A percentile compares a stretch with the other conserved stretches of the same genome.
phyloP scores from a whole-genome alignment of 306 rosid species.

The Cucurbita ficifolia region DNA sequence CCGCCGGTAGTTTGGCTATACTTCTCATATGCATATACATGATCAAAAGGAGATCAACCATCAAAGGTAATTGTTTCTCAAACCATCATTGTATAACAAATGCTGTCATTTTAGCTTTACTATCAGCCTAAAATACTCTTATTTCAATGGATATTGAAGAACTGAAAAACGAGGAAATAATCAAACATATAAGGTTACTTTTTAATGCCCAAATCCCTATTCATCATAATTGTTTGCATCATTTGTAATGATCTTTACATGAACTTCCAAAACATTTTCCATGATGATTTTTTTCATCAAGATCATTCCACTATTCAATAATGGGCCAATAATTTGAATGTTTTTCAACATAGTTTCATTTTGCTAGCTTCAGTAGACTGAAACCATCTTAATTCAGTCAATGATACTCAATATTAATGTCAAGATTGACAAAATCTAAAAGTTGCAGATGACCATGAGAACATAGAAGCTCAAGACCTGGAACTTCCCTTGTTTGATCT shows the following conservation, averaged over 20 bases:
- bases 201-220: not conserved
- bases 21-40: conserved; percentile 9
- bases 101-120: not conserved
- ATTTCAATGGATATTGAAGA: not conserved
- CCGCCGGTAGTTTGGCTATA: conserved; percentile 8
- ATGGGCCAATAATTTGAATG: not conserved
- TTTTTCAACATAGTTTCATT: not conserved
- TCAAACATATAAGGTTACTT: not conserved
- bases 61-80: conserved; percentile 10
- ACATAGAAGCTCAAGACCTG: conserved; percentile 11
- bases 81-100: not conserved
- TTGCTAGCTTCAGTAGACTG: not conserved
- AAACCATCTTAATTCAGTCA: not conserved
- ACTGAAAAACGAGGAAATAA: not conserved
- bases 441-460: not conserved
- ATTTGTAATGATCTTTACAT: not conserved
- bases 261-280: not conserved
- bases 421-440: not conserved
- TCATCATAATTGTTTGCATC: not conserved
- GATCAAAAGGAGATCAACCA: conserved; percentile 7
- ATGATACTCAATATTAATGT: not conserved
- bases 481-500: conserved; percentile 37
- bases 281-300: not conserved
- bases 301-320: not conserved
- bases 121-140: not conserved